Evolutionary conservation across 1,139 yeast species (phyloP).

Genomic region (Taphrina flavorubra): DNA sequence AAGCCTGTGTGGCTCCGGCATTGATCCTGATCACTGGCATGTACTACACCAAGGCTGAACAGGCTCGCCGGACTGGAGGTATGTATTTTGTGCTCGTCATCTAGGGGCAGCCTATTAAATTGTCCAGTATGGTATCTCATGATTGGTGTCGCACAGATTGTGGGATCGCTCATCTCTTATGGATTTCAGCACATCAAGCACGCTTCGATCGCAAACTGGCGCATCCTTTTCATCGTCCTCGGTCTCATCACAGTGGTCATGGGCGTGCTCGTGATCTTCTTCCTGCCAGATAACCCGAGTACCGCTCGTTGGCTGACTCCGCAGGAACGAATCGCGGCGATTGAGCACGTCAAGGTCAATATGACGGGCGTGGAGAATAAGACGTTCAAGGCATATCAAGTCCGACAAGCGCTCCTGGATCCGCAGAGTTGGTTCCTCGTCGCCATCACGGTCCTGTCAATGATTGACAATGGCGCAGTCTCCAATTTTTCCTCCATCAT

Average conservation of each 20-base stretch:
- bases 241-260: conserved; percentile 58
- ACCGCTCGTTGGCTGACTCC: conserved; percentile 54
- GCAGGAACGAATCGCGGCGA: conserved; percentile 60
- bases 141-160: conserved; percentile 57
- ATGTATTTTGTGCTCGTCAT: neutral
- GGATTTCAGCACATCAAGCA: conserved; percentile 50
- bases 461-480: conserved; percentile 60
- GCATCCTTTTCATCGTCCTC: conserved; percentile 57
- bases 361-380: conserved; percentile 53
- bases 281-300: conserved; percentile 57
- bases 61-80: conserved; percentile 59
- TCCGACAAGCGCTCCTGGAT: conserved; percentile 49
- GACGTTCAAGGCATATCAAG: conserved; percentile 20
- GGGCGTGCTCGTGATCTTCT: conserved; percentile 56
- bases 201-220: conserved; percentile 57
- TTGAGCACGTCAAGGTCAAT: conserved; percentile 59
- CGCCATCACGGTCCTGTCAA: conserved; percentile 54
- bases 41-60: conserved; percentile 60
- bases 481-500: conserved; percentile 50
- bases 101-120: neutral
- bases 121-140: conserved; percentile 55
- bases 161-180: conserved; percentile 50
- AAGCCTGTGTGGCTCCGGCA: conserved; percentile 62
- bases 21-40: conserved; percentile 61
- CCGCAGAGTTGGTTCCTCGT: conserved; percentile 59